Evolutionary conservation across 2,329 filamentous ascomycete genomes (phyloP).

Genomic region (Rasamsonia emersonii): DNA sequence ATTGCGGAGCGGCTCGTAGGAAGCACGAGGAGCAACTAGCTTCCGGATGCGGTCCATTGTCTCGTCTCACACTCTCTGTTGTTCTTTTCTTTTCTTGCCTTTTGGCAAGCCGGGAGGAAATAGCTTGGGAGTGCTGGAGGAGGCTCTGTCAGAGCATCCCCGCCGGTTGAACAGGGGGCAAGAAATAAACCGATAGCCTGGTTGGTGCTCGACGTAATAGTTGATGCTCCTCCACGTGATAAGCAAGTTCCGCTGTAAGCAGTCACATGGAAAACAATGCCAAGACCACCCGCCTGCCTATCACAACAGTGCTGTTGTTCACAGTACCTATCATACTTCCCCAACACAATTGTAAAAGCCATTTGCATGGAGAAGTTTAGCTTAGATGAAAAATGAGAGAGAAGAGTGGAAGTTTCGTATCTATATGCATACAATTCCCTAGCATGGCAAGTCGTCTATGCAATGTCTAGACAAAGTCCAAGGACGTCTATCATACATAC

Average conservation of each 20-base stretch:
- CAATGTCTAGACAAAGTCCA: too few relatives aligned
- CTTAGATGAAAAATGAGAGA: too few relatives aligned
- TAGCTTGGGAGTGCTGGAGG: neutral
- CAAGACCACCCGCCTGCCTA: too few relatives aligned
- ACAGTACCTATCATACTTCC: too few relatives aligned
- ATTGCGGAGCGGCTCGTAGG: too few relatives aligned
- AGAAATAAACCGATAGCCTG: neutral
- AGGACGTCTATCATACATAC: neutral
- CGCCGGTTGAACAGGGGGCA: neutral
- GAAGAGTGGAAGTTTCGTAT: too few relatives aligned
- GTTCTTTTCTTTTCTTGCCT: neutral
- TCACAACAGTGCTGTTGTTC: too few relatives aligned
- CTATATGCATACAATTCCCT: too few relatives aligned
- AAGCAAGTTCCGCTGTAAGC: neutral
- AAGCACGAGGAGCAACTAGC: conserved; percentile 21
- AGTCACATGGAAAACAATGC: neutral
- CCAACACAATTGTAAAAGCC: too few relatives aligned
- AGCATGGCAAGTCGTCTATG: too few relatives aligned
- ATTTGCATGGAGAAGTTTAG: too few relatives aligned
- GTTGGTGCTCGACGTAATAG: neutral
- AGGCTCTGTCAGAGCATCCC: neutral
- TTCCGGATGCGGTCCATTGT: conserved; percentile 28
- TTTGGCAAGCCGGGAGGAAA: neutral
- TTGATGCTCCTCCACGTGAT: neutral
- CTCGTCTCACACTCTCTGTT: conserved; percentile 2